Evolutionary conservation across 2,329 filamentous ascomycete genomes (phyloP), one percentile per base, ranked within the genome.

Genomic region (Aspergillus ibericus): DNA sequence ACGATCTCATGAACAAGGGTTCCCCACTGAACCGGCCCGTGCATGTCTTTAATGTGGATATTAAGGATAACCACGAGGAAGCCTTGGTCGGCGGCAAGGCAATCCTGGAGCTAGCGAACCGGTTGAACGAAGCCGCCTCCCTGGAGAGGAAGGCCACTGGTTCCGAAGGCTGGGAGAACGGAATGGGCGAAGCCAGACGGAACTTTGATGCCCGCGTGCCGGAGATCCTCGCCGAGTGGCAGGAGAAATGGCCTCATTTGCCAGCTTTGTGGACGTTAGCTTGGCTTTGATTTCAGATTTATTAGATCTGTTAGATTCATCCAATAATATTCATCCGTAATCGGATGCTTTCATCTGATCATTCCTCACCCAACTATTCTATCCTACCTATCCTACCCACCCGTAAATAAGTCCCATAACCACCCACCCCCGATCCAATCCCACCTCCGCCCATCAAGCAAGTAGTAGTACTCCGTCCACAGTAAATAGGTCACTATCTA

Each of bases 21-120:
- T 87, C 89, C 0, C 89, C 91, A 3, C 81, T 99, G 58, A 99
- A 99, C 75, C 83, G 92, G 2, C 93, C 95, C 0, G 95, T 99
- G 0, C 95, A 99, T 72, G 91, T 99, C 57, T 96, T 99, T 81
- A 99, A 99, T 69, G 89, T 99, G 55, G 95, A 99, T 73, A 99
- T 99, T 71, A 93, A 90, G 75, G 95, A 99, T 77, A 99, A 98
- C 71, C 95, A 98, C 71, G 93, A 99, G 74, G 95, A 99, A 76
- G 95, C 95, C 0, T 82, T 93, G 20, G 85, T 97, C 2, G 95
- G 95, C 9, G 95, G 95, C 1, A 87, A 89, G 66, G 95, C 91
- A 46, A 99, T 99, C 59, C 82, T 98, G 36, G 95, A 99, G 70
- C 82, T 99, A 35, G 95, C 95, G 0, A 86, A 93, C 70, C 87